A percentile compares a stretch with the other conserved stretches of the same genome.
Evolutionary conservation across 441 rosid genomes (phyloP).

Genomic region (Arabidopsis lyrata): DNA sequence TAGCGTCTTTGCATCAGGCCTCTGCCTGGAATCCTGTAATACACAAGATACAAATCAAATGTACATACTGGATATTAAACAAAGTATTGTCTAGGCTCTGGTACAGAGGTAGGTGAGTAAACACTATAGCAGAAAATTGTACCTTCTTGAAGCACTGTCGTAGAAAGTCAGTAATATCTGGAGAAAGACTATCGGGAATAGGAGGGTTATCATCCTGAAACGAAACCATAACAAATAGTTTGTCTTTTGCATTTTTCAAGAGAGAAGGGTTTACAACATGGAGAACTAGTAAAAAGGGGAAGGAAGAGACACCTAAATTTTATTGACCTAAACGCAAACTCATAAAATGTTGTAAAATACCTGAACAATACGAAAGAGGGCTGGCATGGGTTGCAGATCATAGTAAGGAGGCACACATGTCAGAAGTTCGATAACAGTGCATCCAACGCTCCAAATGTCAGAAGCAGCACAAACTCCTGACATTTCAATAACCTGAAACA

Average conservation of each 20-base stretch:
- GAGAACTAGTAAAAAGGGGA: neutral
- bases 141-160: slow-evolving; percentile 99
- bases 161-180: slow-evolving; percentile 95
- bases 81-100: slow-evolving; percentile 11
- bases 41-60: slow-evolving; percentile 35
- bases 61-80: slow-evolving; percentile 2
- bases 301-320: slow-evolving; percentile 5
- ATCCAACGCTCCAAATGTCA: slow-evolving; percentile 99
- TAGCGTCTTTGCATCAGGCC: slow-evolving; percentile 98
- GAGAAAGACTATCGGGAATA: slow-evolving; percentile 94
- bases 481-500: slow-evolving; percentile 97
- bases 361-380: slow-evolving; percentile 99
- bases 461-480: slow-evolving; percentile 99
- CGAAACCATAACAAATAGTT: slow-evolving; percentile 13
- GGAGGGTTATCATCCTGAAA: slow-evolving; percentile 96
- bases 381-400: slow-evolving; percentile 99
- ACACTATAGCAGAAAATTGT: slow-evolving; percentile 15
- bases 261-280: slow-evolving; percentile 21
- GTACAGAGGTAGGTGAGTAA: slow-evolving; percentile 12
- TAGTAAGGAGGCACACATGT: slow-evolving; percentile 99
- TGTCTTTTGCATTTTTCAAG: neutral
- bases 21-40: slow-evolving; percentile 93
- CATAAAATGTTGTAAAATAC: slow-evolving; percentile 49
- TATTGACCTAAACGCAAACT: slow-evolving; percentile 26
- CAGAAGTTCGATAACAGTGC: slow-evolving; percentile 97